Base-by-base conservation (phyloP, 2,329 filamentous ascomycete species). In the Venturia aucupariae region DNA sequence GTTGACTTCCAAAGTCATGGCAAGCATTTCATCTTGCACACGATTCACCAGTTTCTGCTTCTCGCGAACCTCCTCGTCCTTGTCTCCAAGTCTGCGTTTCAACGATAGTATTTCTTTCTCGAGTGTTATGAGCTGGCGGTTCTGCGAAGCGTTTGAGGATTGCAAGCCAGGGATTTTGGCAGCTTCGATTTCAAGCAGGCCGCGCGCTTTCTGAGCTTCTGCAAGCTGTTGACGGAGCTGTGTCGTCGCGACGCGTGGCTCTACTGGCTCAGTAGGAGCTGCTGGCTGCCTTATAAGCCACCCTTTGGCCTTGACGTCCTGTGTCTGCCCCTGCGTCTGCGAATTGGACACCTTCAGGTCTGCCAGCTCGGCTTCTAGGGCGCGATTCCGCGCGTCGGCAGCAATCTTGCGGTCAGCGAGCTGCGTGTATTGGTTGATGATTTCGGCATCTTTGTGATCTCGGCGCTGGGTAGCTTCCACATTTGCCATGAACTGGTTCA, bases 21-120 rank as follows among this genome's bases (percentile, higher is more conserved):
- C 88, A 61, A 96, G 87, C 76, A 96, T 87, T 75, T 99, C 94
- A 75, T 97, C 92, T 77, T 97, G 93, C 63, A 96, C 87, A 71
- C 93, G 84, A 46, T 92, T 88, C 2, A 96, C 82, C 68, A 97
- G 78, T 73, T 92, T 90, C 39, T 86, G 86, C 79, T 97, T 97
- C 66, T 86, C 90, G 64, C 82, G 84, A 39, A 97, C 76, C 79
- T 97, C 94, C 70, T 95, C 90, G 67, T 95, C 90, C 38, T 89
- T 81, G 74, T 97, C 93, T 67, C 84, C 86, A 48, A 96, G 78
- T 67, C 87, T 87, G 51, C 85, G 82, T 61, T 84, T 80, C 22
- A 94, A 77, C 2, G 80, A 75, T 22, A 82, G 80, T 41, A 85
- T 83, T 70, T 92, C 86, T 30, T 80, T 77, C 42, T 65, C 59